A percentile compares a stretch with the other conserved stretches of the same genome.
These are phyloP conservation scores for Dendrostoma leiphaemia DNA, from an alignment of 2,329 filamentous ascomycete genomes.

Conservation along the genomic window DNA sequence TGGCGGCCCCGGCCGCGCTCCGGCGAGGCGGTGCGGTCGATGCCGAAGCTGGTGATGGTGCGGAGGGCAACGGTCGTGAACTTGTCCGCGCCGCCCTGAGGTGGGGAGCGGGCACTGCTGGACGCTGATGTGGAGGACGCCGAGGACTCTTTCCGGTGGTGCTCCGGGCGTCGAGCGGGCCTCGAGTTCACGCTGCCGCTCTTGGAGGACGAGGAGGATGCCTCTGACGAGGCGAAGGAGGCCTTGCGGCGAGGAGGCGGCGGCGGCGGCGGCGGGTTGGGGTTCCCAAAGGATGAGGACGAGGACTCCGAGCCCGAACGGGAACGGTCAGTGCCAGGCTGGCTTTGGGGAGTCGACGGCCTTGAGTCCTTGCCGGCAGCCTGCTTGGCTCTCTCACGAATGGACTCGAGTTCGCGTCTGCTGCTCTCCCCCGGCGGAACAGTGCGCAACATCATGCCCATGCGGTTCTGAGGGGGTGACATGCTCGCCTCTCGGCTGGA, in stretches of 20 bases:
- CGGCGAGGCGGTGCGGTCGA: slow-evolving; percentile 10
- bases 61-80: slow-evolving; percentile 9
- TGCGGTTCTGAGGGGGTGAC: slow-evolving; percentile 14
- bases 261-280: not conserved
- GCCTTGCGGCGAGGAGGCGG: slow-evolving; percentile 8
- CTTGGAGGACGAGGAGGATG: slow-evolving; percentile 10
- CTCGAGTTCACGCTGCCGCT: not conserved
- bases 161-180: not conserved
- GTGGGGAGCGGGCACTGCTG: slow-evolving; percentile 6
- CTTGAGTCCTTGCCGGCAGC: slow-evolving; percentile 3
- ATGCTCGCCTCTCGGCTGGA: slow-evolving; percentile 16
- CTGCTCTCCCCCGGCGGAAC: slow-evolving; percentile 15
- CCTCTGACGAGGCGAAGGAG: slow-evolving; percentile 12
- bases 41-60: slow-evolving; percentile 13
- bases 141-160: not conserved
- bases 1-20: slow-evolving; percentile 14
- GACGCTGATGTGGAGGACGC: not conserved
- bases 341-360: slow-evolving; percentile 1
- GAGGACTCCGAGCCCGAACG: slow-evolving; percentile 16
- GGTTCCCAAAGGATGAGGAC: slow-evolving; percentile 7
- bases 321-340: slow-evolving; percentile 6
- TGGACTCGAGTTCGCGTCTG: slow-evolving; percentile 17
- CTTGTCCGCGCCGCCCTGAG: slow-evolving; percentile 9
- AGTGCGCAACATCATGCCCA: slow-evolving; percentile 13
- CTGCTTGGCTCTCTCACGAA: slow-evolving; percentile 14